Evolutionary conservation across 257 asterid genomes (phyloP), one percentile per base, ranked within the genome.

Genomic region (Linderniella brevidens): DNA sequence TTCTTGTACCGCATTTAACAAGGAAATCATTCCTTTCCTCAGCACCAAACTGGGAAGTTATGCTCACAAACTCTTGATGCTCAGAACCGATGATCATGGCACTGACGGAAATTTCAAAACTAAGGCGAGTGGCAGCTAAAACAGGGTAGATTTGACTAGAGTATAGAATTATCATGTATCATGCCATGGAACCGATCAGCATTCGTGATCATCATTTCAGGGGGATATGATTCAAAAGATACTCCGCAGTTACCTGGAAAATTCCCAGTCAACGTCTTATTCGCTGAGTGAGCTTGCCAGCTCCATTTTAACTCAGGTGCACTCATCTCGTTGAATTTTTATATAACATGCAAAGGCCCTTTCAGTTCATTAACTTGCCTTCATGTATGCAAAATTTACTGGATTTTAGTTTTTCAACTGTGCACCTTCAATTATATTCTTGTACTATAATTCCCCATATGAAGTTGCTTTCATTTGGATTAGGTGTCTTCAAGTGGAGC

Each of bases 211-310:
- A 52, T 64, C 61, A 25, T 46, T 72, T 71, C 76, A 84, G 95
- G 93, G 92, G 50, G 86, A 84, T 60, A 65, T 84, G 60, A 59
- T 84, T 64, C 92, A 84, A 61, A 84, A 67, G 75, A 68, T 80
- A 58, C 88, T 84, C 46, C 84, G 75, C 59, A 78, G 80, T 52
- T 80, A 77, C 68, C 68, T 84, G 76, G 75, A 66, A 32, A 68
- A 84, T 55, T 58, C 72, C 60, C 63, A 71, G 58, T 73, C 93
- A 48, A 66, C 79, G 62, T 70, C 66, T 41, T 79, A 77, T 73
- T 67, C 78, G 54, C 68, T 84, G 38, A 58, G 59, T 65, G 92
- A 75, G 62, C 76, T 84, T 59, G 93, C 80, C 43, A 68, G 92
- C 74, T 68, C 77, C 44, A 57, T 78, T 51, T 68, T 77, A 50